These are phyloP conservation scores for Hysterangium stoloniferum DNA, from an alignment of 768 basidiomycete species.

Conservation along the genomic window DNA sequence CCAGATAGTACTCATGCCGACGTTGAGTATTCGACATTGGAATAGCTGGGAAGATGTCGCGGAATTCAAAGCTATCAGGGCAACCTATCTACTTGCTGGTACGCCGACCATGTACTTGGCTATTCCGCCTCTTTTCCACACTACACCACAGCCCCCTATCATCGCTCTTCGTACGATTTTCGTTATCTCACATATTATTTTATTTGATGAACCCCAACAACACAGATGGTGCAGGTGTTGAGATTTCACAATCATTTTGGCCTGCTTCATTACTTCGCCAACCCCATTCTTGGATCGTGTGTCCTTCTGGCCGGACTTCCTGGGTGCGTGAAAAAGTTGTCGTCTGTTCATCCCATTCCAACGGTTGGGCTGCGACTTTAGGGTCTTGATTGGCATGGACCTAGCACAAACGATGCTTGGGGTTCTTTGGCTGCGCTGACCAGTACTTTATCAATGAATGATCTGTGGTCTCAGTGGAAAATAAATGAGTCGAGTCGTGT, in stretches of 20 bases:
- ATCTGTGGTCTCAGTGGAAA: slow-evolving; percentile 34
- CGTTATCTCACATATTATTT: slow-evolving; percentile 5
- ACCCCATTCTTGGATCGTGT: slow-evolving; percentile 60
- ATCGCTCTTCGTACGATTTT: slow-evolving; percentile 53
- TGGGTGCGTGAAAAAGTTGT: slow-evolving; percentile 46
- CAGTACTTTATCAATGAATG: slow-evolving; percentile 31
- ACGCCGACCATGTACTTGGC: slow-evolving; percentile 51
- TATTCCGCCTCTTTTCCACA: slow-evolving; percentile 43
- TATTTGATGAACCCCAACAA: slow-evolving; percentile 18
- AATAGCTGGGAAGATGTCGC: slow-evolving; percentile 2
- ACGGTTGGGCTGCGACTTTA: slow-evolving; percentile 26
- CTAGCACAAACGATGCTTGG: slow-evolving; percentile 68
- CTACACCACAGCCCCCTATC: slow-evolving; percentile 39
- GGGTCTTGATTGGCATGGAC: slow-evolving; percentile 93
- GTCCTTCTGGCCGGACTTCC: slow-evolving; percentile 76
- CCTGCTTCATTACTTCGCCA: slow-evolving; percentile 51
- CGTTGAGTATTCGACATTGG: slow-evolving; percentile 4
- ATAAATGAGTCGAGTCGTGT: slow-evolving; percentile 35
- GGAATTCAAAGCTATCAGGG: slow-evolving; percentile 35
- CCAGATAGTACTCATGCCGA: not conserved
- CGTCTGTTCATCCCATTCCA: not conserved
- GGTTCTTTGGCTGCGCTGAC: slow-evolving; percentile 48
- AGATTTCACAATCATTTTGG: slow-evolving; percentile 56
- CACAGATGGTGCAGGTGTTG: slow-evolving; percentile 82
- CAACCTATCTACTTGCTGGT: slow-evolving; percentile 49